Evolutionary conservation across 768 basidiomycete genomes (phyloP), one percentile per base, ranked within the genome.

Genomic region (Arthromyces matolae): DNA sequence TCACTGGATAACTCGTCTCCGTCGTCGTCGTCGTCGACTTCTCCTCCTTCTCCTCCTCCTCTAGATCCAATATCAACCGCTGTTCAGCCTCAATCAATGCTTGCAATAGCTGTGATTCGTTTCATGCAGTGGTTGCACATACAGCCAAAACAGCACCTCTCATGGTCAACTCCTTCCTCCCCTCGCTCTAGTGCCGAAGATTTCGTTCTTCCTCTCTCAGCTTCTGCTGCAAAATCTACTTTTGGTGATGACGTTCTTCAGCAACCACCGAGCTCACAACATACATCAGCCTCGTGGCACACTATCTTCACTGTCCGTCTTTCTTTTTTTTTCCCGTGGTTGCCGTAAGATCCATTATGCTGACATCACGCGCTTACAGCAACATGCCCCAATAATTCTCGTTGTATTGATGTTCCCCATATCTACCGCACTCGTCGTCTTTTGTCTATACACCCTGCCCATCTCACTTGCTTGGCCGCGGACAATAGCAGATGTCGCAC

Each of bases 371-470:
- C 51, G 25, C 41, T 47, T 29, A 35, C 40, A 55, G 54, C 35
- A 51, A 33, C 54, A 55, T 27, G 45, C 47, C 14, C 46, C 54
- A 7, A 55, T 55, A 19, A 36, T 52, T 38, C 31, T 75, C 43
- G 73, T 77, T 45, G 59, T 80, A 49, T 61, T 81, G 4, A 75
- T 83, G 47, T 71, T 81, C 24, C 81, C 86, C 18, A 64, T 87
- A 24, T 76, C 89, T n/a, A 80, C 86, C 25, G 81, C 80, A 40
- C 68, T 89, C 46, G 78, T 85, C 29, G 64, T 85, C 34, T 79
- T 86, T 57, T 81, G 77, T 59, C 71, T 91, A n/a, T 84, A 86
- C 13, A 84, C 88, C 9, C 84, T 91, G 5, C 86, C 89, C 42
- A 82, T 90, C 54, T 80, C 86, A 45, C 71, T 84, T 54, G 67